Conservation (phyloP, 495 filamentous ascomycete genomes). For the Aspergillus avenaceus region DNA sequence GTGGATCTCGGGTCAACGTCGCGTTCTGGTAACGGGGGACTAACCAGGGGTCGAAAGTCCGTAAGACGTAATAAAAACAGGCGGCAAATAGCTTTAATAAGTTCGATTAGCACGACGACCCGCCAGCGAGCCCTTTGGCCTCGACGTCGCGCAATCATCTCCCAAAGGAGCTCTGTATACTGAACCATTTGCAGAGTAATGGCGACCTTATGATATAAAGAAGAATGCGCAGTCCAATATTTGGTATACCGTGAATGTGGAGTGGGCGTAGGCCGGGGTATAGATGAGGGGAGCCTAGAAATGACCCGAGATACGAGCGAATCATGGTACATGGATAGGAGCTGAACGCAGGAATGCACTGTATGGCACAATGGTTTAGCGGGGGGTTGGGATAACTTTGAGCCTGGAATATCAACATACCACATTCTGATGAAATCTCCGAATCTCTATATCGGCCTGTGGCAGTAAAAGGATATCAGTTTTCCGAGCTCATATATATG, state of each 20-base stretch:
- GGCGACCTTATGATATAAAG: constrained; percentile 72
- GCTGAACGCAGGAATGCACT: constrained; percentile 81
- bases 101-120: constrained; percentile 81
- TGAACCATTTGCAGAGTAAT: constrained; percentile 81
- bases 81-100: constrained; percentile 81
- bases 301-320: constrained; percentile 70
- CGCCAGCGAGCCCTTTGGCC: constrained; percentile 85
- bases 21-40: constrained; percentile 80
- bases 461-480: background rate
- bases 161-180: constrained; percentile 85
- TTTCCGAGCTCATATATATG: background rate
- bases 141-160: constrained; percentile 81
- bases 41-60: constrained; percentile 76
- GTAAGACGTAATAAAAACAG: constrained; percentile 80
- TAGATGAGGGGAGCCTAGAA: constrained; percentile 40
- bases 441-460: constrained; percentile 87
- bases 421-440: constrained; percentile 88
- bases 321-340: constrained; percentile 93
- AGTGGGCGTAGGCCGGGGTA: constrained; percentile 50
- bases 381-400: constrained; percentile 1
- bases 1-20: constrained; percentile 63
- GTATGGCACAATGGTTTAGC: constrained; percentile 3
- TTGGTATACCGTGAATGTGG: constrained; percentile 87
- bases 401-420: constrained; percentile 27
- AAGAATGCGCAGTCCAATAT: constrained; percentile 76